Conservation (phyloP, 2,329 filamentous ascomycete species). For the Paecilomyces sp. region DNA sequence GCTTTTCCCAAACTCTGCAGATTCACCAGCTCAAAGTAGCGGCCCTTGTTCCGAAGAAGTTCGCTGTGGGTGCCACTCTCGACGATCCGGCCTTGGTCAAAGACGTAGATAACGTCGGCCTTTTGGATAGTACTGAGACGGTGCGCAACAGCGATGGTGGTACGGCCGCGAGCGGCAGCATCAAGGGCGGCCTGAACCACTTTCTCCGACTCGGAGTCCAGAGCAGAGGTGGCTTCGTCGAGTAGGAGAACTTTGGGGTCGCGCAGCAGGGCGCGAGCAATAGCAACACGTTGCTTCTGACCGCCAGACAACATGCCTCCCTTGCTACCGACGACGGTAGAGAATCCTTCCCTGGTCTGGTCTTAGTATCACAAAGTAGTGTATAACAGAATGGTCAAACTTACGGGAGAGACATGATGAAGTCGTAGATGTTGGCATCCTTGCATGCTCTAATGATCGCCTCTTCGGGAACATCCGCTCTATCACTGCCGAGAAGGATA, state of each 20-base stretch:
- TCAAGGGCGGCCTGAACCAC: conserved; percentile 66
- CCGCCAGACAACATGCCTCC: conserved; percentile 80
- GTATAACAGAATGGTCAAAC: conserved; percentile 16
- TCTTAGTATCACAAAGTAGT: conserved; percentile 8
- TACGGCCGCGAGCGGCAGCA: conserved; percentile 72
- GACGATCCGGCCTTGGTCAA: conserved; percentile 79
- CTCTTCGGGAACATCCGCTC: conserved; percentile 62
- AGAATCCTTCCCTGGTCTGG: conserved; percentile 60
- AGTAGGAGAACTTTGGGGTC: conserved; percentile 80
- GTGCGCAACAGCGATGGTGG: conserved; percentile 92
- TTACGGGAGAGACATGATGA: conserved; percentile 72
- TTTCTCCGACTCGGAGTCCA: conserved; percentile 45
- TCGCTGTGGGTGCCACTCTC: conserved; percentile 76
- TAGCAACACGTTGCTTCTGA: conserved; percentile 91
- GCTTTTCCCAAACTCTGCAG: conserved; percentile 67
- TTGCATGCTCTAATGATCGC: conserved; percentile 71
- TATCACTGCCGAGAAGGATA: conserved; percentile 68
- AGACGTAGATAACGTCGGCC: conserved; percentile 93
- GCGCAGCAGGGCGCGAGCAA: conserved; percentile 84
- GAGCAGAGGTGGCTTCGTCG: conserved; percentile 62
- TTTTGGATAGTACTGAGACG: conserved; percentile 88
- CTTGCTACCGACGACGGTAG: conserved; percentile 79
- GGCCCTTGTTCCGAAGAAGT: conserved; percentile 60
- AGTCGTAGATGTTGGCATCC: conserved; percentile 89
- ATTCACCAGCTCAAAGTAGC: conserved; percentile 73